Base-by-base conservation (phyloP, 2,329 filamentous ascomycete genomes). In the Neofusicoccum sp. region DNA sequence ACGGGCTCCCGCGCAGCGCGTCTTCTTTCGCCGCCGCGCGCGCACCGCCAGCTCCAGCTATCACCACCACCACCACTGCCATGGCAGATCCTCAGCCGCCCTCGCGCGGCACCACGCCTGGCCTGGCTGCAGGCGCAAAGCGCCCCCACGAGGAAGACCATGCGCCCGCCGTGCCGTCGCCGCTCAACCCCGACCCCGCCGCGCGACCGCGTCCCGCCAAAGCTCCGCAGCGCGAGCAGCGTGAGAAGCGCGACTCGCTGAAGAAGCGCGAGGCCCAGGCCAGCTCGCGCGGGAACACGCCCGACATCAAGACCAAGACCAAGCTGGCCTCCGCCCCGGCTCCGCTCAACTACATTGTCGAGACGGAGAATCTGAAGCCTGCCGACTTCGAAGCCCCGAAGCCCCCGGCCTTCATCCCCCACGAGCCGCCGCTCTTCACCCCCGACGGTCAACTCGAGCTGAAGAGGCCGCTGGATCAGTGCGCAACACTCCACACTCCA, bases 141-240 rank as follows among this genome's bases (percentile, higher is more conserved):
- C 56, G 62, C 9, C 33, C 54, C 14, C 61, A 48, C 48, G 61
- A 64, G 14, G 56, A 64, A 16, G 62, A 64, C 31, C 56, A 64
- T 75, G 84, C 84, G 65, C 90, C 90, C 4, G 83, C 87, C 11
- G 82, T 92, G 1, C 87, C 90, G 2, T 93, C 90, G 9, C 90
- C 90, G 33, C 84, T 93, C 66, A 93, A 93, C 69, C 81, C 83
- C 66, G 85, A 80, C 81, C 39, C 68, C 12, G 71, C 72, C 22
- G 67, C 72, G 60, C 76, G 85, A 31, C 74, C 79, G 36, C 77
- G 82, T 3, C 73, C 77, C 6, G 71, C 71, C 65, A 68, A 73
- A 63, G 73, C 76, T 3, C 74, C 73, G 48, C 74, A 74, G 59
- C 47, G 62, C 31, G 75, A 77, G 72, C 80, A 79, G 68, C 74